phyloP scores from a whole-genome alignment of 768 basidiomycete species.

The Tephrocybe rancida region DNA sequence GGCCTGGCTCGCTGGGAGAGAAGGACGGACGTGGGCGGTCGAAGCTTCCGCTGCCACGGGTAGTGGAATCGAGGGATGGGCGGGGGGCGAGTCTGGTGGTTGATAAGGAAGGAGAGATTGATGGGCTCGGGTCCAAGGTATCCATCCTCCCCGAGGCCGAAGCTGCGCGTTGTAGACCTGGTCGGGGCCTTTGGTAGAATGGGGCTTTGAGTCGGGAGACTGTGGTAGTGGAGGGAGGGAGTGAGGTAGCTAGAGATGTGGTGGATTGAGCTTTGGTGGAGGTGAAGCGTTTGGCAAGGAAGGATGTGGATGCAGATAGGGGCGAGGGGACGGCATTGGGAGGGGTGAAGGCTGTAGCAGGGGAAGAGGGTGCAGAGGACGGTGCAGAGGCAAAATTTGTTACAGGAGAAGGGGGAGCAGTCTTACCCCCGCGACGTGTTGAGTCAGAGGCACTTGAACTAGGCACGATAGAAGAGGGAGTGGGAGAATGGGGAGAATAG shows the following conservation, averaged over 20 bases:
- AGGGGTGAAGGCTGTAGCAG: slow-evolving; percentile 1
- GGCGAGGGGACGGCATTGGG: slow-evolving; percentile 5
- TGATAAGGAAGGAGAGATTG: slow-evolving; percentile 12
- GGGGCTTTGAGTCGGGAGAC: slow-evolving; percentile 9
- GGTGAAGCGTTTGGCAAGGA: slow-evolving; percentile 9
- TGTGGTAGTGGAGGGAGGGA: not conserved
- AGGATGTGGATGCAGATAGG: slow-evolving; percentile 13
- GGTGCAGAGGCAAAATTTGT: not conserved
- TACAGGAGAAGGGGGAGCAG: slow-evolving; percentile 14
- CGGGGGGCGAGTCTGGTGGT: slow-evolving; percentile 5
- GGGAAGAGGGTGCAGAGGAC: slow-evolving; percentile 11
- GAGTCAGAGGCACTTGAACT: slow-evolving; percentile 13
- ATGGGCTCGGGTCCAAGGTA: not conserved
- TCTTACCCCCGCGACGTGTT: slow-evolving; percentile 3
- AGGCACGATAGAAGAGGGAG: not conserved
- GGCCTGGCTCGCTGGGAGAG: slow-evolving; percentile 6
- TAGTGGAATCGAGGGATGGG: slow-evolving; percentile 10
- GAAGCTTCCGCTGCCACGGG: slow-evolving; percentile 12
- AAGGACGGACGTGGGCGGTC: slow-evolving; percentile 11
- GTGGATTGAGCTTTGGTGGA: slow-evolving; percentile 3
- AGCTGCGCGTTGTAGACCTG: not conserved
- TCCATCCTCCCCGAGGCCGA: slow-evolving; percentile 1
- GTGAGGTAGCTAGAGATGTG: not conserved
- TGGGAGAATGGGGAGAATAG: not conserved
- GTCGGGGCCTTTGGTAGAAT: slow-evolving; percentile 1